Evolutionary conservation across 1,284 basidiomycete genomes (phyloP).

Genomic region (Leccinum pallidistipes): DNA sequence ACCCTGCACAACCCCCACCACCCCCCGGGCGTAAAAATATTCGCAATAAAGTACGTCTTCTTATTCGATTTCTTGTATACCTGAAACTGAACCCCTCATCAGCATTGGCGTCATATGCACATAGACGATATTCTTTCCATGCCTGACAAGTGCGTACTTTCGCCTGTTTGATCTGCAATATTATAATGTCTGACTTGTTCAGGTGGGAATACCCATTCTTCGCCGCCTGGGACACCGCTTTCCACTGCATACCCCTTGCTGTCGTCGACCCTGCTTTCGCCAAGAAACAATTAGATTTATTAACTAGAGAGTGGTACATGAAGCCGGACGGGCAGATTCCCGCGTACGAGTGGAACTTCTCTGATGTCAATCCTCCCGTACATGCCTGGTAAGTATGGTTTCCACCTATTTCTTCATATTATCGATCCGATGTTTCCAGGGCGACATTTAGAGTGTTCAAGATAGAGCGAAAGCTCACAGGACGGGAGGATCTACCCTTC

Average conservation of each 20-base stretch:
- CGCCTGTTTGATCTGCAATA: neutral
- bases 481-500: constrained; percentile 89
- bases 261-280: constrained; percentile 94
- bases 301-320: constrained; percentile 99
- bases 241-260: constrained; percentile 97
- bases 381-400: constrained; percentile 77
- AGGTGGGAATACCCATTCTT: constrained; percentile 99
- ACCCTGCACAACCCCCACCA: constrained; percentile 92
- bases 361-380: constrained; percentile 95
- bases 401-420: neutral
- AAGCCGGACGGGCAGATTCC: constrained; percentile 98
- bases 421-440: constrained; percentile 43
- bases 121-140: constrained; percentile 96
- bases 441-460: constrained; percentile 97
- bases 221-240: constrained; percentile 94
- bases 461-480: constrained; percentile 94
- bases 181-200: constrained; percentile 5
- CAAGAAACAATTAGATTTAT: constrained; percentile 94
- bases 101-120: constrained; percentile 96
- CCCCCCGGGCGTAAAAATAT: constrained; percentile 87
- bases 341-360: constrained; percentile 99
- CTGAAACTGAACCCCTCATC: constrained; percentile 7
- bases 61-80: neutral
- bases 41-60: constrained; percentile 67
- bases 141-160: constrained; percentile 83